Evolutionary conservation across 345 rosid genomes (phyloP).

Genomic region (Murraya paniculata): DNA sequence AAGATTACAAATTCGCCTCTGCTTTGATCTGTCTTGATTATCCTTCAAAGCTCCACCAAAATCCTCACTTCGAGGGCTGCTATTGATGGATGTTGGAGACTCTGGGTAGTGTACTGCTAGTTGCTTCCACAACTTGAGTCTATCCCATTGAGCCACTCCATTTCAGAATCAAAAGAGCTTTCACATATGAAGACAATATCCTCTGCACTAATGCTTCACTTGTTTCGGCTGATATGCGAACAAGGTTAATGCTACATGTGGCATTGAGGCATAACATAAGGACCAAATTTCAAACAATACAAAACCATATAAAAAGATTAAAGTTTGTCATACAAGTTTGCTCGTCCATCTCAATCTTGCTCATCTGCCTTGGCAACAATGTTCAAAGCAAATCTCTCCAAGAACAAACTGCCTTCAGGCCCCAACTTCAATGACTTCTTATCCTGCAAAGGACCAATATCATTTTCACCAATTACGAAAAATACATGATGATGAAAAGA

Average conservation of each 20-base stretch:
- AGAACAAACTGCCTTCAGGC: slow-evolving; percentile 77
- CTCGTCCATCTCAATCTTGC: slow-evolving; percentile 94
- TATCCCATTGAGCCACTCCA: too few species aligned
- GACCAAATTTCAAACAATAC: too few species aligned
- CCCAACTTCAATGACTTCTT: slow-evolving; percentile 81
- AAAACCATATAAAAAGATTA: too few species aligned
- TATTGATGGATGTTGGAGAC: slow-evolving; percentile 62
- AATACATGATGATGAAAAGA: background rate
- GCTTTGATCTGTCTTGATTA: slow-evolving; percentile 46
- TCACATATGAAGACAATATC: too few species aligned
- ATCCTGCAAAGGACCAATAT: slow-evolving; percentile 49
- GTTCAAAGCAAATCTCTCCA: slow-evolving; percentile 88
- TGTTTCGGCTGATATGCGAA: too few species aligned
- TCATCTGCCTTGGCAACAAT: slow-evolving; percentile 93
- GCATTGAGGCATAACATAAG: too few species aligned
- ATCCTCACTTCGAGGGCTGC: slow-evolving; percentile 71
- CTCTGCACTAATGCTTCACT: too few species aligned
- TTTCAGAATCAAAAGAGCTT: too few species aligned
- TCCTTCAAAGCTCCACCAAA: slow-evolving; percentile 38
- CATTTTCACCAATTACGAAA: background rate
- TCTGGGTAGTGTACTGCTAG: slow-evolving; percentile 29
- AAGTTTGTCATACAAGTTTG: too few species aligned
- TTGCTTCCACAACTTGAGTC: too few species aligned
- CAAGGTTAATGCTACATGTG: too few species aligned
- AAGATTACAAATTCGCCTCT: too few species aligned